Evolutionary conservation across 306 rosid genomes (phyloP), one percentile per base, ranked within the genome.

Genomic region (Canavalia gladiata): DNA sequence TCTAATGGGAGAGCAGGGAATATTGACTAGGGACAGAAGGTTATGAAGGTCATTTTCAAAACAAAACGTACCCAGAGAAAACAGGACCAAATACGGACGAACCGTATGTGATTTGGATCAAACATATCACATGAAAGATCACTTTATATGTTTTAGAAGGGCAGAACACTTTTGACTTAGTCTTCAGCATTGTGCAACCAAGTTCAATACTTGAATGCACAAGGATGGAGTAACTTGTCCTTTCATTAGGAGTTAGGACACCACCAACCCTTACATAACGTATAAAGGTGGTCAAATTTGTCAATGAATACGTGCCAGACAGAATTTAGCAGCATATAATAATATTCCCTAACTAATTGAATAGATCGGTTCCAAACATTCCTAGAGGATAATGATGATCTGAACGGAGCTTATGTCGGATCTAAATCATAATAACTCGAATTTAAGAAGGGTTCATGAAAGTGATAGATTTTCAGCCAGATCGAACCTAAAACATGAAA

Each of bases 211-310:
- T 1, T n/a, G 6, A 41, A 18, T 42, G 4, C 11, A 65, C 13
- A 18, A 46, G 29, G 69, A 42, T 50, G 6, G 76, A 52, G 31
- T 11, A 42, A 12, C 58, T 28, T 0, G 69, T 75, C 42, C 58
- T 9, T 29, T 75, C 42, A 42, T 29, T 7, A 75, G 13, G 33
- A 58, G 29, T 29, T 7, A 75, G 13, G 33, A 58, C 58, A 41
- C 4, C 49, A 55, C 49, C 68, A 77, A 50, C 67, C n/a, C 1
- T 12, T 1, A 7, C 52, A 18, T 18, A 18, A 18, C 25, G 25
- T 18, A 18, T 7, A 49, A 37, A 66, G 58, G 8, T 64, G 76
- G 86, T 78, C 80, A 72, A 72, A 60, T 6, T 47, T 78, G 64
- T 66, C 81, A 35, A n/a, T 56, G 80, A 62, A 50, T 43, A 42